Evolutionary conservation across 805 yeast species (phyloP), one percentile per base, ranked within the genome.

Genomic region (Barnettozyma populi): DNA sequence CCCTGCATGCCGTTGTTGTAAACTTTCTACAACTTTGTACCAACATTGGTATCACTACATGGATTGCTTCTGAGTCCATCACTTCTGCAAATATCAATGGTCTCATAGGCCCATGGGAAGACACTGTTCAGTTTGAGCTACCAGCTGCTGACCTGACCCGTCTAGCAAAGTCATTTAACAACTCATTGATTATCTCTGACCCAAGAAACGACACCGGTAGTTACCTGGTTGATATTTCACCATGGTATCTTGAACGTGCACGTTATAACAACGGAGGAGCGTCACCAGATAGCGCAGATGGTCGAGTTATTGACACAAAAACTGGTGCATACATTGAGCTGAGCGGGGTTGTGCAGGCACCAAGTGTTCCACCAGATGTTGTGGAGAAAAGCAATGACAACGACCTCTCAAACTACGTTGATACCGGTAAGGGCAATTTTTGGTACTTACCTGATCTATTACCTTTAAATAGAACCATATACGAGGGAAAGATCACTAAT

Each of bases 301-400:
- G 81, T 8, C 70, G 85, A 51, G 78, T 82, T 57, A 77, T 82
- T 47, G 87, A 82, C 58, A 69, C 73, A 14, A 75, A 75, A 47
- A 74, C 82, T 2, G 87, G 87, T 9, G 59, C 73, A 10, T 82
- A 78, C 56, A 69, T 82, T 46, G 86, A 81, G 55, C 70, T 82
- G 45, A 74, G 79, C 3, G 88, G 82, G 4, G 62, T 56, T 10
- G 46, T 53, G 4, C 52, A 50, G 36, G 60, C 63, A 2, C 62
- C 62, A 39, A 57, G 56, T 48, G 48, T 59, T 3, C 60, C 62
- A 21, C 31, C 24, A 10, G 49, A 50, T 3, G 5, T 57, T 7
- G 21, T 40, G 1, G 54, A 47, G 10, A 37, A 36, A 18, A 46
- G 46, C 1, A 47, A 43, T 1, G 57, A 54, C 44, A 46, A 48